Evolutionary conservation across 2,329 filamentous ascomycete genomes (phyloP).

Genomic region (Beauveria sp.): DNA sequence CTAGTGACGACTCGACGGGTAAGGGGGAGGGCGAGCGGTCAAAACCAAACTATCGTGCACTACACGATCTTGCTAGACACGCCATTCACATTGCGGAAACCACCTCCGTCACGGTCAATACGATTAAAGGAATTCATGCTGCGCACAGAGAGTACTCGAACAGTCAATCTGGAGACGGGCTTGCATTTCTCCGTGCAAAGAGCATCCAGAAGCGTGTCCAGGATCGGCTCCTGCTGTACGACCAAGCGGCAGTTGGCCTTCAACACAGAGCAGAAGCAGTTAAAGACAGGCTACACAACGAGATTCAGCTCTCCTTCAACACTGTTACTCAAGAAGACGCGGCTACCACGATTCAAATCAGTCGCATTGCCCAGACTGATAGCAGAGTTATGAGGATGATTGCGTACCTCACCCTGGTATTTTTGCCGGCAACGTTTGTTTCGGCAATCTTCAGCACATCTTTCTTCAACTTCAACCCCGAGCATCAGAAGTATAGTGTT

Average conservation of each 20-base stretch:
- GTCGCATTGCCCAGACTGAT: slow-evolving; percentile 33
- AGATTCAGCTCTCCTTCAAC: slow-evolving; percentile 47
- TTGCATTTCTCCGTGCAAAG: slow-evolving; percentile 8
- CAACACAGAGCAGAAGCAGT: slow-evolving; percentile 30
- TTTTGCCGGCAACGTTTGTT: slow-evolving; percentile 45
- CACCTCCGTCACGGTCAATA: slow-evolving; percentile 26
- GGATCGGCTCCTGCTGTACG: slow-evolving; percentile 24
- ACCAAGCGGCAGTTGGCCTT: slow-evolving; percentile 27
- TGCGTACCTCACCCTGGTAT: slow-evolving; percentile 38
- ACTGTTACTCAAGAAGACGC: slow-evolving; percentile 34
- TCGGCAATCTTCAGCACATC: slow-evolving; percentile 39
- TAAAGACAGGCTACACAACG: slow-evolving; percentile 40
- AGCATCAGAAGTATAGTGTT: slow-evolving; percentile 17
- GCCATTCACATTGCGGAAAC: slow-evolving; percentile 37
- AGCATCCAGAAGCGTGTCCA: slow-evolving; percentile 17
- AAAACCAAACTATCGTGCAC: slow-evolving; percentile 22
- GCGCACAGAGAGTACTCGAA: slow-evolving; percentile 19
- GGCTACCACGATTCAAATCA: slow-evolving; percentile 29
- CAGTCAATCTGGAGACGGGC: background rate
- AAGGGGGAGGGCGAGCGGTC: too few species aligned
- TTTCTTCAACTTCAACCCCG: slow-evolving; percentile 29
- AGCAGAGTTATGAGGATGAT: slow-evolving; percentile 45
- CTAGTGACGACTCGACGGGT: too few species aligned
- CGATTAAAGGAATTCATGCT: slow-evolving; percentile 23
- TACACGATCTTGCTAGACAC: slow-evolving; percentile 37